Evolutionary conservation across 2,329 filamentous ascomycete genomes (phyloP).

Genomic region (Cadophora luteo-olivacea): DNA sequence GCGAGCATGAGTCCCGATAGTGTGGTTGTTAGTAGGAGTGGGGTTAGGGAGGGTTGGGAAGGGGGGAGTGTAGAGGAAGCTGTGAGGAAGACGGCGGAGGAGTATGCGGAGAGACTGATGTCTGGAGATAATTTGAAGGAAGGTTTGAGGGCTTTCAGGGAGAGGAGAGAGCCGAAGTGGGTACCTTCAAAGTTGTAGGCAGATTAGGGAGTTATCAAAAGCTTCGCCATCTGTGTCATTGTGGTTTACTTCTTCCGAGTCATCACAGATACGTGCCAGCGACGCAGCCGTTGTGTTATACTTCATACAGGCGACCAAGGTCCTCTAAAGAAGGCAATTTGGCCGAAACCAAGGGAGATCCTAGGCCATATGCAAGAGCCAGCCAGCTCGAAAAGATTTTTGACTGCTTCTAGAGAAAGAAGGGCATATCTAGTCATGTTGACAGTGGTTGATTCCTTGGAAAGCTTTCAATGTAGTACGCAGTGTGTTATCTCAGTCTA

Average conservation of each 20-base stretch:
- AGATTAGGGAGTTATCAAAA: no score
- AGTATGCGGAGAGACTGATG: constrained; percentile 49
- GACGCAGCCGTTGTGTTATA: background rate
- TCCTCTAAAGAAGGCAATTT: no score
- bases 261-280: background rate
- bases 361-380: no score
- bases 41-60: constrained; percentile 47
- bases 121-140: constrained; percentile 56
- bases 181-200: constrained; percentile 42
- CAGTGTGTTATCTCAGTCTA: no score
- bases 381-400: no score
- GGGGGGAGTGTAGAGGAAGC: constrained; percentile 51
- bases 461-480: no score
- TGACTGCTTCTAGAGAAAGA: no score
- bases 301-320: no score
- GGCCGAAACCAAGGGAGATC: no score
- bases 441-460: no score
- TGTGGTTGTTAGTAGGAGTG: constrained; percentile 45
- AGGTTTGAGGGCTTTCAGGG: constrained; percentile 57
- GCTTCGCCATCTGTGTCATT: background rate
- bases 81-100: constrained; percentile 49
- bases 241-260: background rate
- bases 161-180: constrained; percentile 57
- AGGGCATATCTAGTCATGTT: no score
- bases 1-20: constrained; percentile 46